These are phyloP conservation scores for Rhododendron griersonianum DNA, from an alignment of 148 eudicot species.

Conservation along the genomic window DNA sequence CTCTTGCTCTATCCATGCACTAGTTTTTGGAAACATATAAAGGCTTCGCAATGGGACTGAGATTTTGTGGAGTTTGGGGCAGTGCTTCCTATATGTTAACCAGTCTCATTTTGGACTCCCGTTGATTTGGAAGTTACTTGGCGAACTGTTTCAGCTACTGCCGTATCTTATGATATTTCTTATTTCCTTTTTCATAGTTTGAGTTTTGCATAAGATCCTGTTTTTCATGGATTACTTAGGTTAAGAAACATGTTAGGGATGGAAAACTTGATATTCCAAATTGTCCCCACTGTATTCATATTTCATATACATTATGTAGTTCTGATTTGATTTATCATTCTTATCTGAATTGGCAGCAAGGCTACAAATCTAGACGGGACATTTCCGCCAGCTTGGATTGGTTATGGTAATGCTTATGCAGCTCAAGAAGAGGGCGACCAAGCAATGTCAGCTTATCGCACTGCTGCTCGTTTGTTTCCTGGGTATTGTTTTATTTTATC, in stretches of 20 bases:
- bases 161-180: not conserved
- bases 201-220: not conserved
- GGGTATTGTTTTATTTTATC: constrained; percentile 46
- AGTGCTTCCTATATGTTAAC: not conserved
- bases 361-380: constrained; percentile 90
- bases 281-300: not conserved
- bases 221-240: not conserved
- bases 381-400: constrained; percentile 92
- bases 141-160: not conserved
- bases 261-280: not conserved
- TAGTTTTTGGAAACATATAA: not conserved
- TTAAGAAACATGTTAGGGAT: not conserved
- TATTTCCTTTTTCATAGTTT: not conserved
- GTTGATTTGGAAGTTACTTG: not conserved
- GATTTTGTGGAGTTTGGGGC: not conserved
- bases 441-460: constrained; percentile 95
- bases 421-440: constrained; percentile 99
- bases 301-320: not conserved
- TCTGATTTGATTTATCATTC: not conserved
- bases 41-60: not conserved
- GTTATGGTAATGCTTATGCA: constrained; percentile 92
- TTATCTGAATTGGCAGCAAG: constrained; percentile 55
- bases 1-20: not conserved
- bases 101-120: not conserved
- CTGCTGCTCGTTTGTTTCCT: constrained; percentile 98